phyloP scores from a whole-genome alignment of 345 rosid genomes.

The Pseudoturritis turrita region DNA sequence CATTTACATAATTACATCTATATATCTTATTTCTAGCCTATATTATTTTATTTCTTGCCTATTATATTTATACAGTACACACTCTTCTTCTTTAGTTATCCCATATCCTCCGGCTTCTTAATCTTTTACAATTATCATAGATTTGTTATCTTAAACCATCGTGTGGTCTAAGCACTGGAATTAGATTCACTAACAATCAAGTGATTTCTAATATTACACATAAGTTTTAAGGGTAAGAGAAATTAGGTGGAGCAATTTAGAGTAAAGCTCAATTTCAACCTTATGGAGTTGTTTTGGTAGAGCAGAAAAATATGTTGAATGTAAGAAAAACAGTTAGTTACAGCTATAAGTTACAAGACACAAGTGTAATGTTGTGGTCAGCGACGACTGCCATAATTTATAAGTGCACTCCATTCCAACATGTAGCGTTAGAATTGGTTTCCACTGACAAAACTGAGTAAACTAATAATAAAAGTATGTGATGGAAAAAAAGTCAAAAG shows the following conservation, averaged over 20 bases:
- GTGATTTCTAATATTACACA: neutral
- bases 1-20: neutral
- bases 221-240: neutral
- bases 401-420: slow-evolving; percentile 12
- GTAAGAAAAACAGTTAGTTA: slow-evolving; percentile 7
- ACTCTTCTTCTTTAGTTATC: neutral
- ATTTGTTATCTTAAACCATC: neutral
- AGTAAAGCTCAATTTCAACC: slow-evolving; percentile 8
- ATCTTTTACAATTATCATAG: neutral
- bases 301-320: slow-evolving; percentile 13
- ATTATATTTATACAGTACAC: neutral
- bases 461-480: neutral
- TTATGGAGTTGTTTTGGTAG: slow-evolving; percentile 5
- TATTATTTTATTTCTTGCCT: neutral
- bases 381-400: slow-evolving; percentile 19
- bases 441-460: slow-evolving; percentile 18
- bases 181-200: neutral
- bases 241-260: neutral
- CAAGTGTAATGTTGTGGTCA: slow-evolving; percentile 17
- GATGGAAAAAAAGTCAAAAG: neutral
- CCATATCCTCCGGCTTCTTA: neutral
- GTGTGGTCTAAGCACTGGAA: neutral
- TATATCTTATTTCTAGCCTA: neutral
- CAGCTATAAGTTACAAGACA: slow-evolving; percentile 15
- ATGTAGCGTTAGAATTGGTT: slow-evolving; percentile 19